Base-by-base conservation (phyloP, 768 basidiomycete species). In the Gymnopilus dilepis region DNA sequence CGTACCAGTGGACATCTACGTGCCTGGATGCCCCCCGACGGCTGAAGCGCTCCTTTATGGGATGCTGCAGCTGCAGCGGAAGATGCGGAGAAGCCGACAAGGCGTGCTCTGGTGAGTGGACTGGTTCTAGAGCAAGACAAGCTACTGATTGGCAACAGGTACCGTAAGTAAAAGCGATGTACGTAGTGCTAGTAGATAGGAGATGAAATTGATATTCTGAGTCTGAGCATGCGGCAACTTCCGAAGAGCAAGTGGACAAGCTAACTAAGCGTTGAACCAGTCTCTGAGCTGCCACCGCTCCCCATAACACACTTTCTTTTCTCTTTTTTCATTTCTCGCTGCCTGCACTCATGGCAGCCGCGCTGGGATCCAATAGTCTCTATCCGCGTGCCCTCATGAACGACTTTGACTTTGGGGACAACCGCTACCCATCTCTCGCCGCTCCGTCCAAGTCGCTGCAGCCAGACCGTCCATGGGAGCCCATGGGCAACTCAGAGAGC, bases 1-100 rank as follows among this genome's bases (percentile, higher is more conserved):
- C 69, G 96, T 99, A 5, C 97, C 97, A 3, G 96, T 99, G 45
- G 97, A 99, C 74, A 95, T 98, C 59, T 99, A 98, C 73, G 97
- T 98, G 6, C 97, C 96, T 22, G 97, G 96, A 0, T 97, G 95
- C 75, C 93, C 91, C 21, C 92, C 91, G 8, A 94, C 92, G 3
- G 97, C 97, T n/a, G 97, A 99, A 76, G 97, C 97, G 13, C 83
- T 99, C 40, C 82, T 99, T 63, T 97, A 96, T 69, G 95, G 95
- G 52, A 94, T 97, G 94, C 84, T 98, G 47, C 95, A 98, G 74
- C 84, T 98, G 52, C 95, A 97, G 77, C 88, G 95, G 59, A 98
- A 99, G 83, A 97, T 97, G 92, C 81, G 95, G 69, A 84, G 88
- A 70, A 92, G 86, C 77, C 82, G 95, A 70, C 93, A 93, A 78